phyloP scores from a whole-genome alignment of 176 grass and related monocot genomes.

The Thalia dealbata region DNA sequence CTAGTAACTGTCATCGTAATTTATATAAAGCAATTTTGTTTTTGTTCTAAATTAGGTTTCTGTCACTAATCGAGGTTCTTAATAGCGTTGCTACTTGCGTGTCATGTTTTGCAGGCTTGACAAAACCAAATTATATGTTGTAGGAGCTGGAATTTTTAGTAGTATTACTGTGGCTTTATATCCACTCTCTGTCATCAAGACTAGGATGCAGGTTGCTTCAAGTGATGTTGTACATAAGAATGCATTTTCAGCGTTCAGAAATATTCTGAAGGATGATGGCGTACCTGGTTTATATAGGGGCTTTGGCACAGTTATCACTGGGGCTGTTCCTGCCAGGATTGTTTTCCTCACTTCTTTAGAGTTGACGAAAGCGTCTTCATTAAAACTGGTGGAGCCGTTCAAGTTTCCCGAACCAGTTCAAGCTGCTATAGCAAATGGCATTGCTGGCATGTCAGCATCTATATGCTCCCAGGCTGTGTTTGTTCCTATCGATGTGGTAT shows the following conservation, averaged over 20 bases:
- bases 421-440: slow-evolving; percentile 75
- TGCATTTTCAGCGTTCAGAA: slow-evolving; percentile 57
- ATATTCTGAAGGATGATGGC: slow-evolving; percentile 71
- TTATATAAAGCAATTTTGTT: background rate
- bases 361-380: slow-evolving; percentile 65
- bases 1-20: background rate
- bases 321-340: slow-evolving; percentile 81
- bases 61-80: slow-evolving; percentile 7
- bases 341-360: slow-evolving; percentile 79
- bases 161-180: slow-evolving; percentile 69
- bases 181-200: slow-evolving; percentile 91
- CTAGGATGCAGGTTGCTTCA: slow-evolving; percentile 89
- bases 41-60: background rate
- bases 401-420: slow-evolving; percentile 60
- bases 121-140: slow-evolving; percentile 87
- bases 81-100: background rate
- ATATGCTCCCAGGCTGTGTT: slow-evolving; percentile 75
- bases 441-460: slow-evolving; percentile 65
- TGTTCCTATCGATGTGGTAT: slow-evolving; percentile 98
- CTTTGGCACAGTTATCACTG: slow-evolving; percentile 73
- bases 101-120: slow-evolving; percentile 54
- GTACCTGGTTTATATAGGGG: slow-evolving; percentile 73
- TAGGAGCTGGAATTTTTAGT: slow-evolving; percentile 82
- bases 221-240: slow-evolving; percentile 71
- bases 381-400: slow-evolving; percentile 54